These are phyloP conservation scores for Lolium rigidum DNA, from an alignment of 176 grass and related monocot species.

Conservation along the genomic window DNA sequence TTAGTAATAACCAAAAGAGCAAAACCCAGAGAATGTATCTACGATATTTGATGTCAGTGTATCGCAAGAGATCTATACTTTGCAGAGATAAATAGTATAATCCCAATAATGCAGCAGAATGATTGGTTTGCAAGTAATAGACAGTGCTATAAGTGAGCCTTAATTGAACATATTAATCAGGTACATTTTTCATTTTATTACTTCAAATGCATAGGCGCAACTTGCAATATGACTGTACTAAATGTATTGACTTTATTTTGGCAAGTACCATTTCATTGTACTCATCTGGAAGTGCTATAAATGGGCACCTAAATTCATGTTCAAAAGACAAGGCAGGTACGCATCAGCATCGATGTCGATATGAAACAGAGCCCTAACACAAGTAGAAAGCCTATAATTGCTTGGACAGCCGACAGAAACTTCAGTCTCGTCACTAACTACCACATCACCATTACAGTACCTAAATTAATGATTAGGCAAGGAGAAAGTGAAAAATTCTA, in stretches of 20 bases:
- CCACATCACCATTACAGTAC: slow-evolving; percentile 23
- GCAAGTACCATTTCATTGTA: not conserved
- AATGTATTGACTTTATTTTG: not conserved
- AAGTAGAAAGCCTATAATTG: slow-evolving; percentile 23
- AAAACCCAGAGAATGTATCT: not conserved
- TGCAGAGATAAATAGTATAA: not conserved
- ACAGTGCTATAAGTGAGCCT: no score
- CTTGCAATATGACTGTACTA: slow-evolving; percentile 7
- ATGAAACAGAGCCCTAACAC: slow-evolving; percentile 34
- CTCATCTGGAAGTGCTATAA: slow-evolving; percentile 17
- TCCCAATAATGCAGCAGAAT: slow-evolving; percentile 15
- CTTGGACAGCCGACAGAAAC: not conserved
- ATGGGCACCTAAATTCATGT: slow-evolving; percentile 20
- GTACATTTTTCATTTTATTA: slow-evolving; percentile 1
- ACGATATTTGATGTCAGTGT: not conserved
- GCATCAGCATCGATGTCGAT: slow-evolving; percentile 7
- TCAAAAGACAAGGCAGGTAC: slow-evolving; percentile 26
- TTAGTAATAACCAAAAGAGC: not conserved
- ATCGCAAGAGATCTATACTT: no score
- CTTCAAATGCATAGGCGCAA: slow-evolving; percentile 8
- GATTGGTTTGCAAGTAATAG: slow-evolving; percentile 1
- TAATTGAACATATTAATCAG: not conserved
- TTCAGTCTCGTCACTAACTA: slow-evolving; percentile 35
- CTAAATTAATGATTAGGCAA: slow-evolving; percentile 22
- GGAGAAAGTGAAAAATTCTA: not conserved